phyloP scores from a whole-genome alignment of 306 rosid species.

The Medicago truncatula region MtrunA17r5.0-ANR NC_053042.1:20575001-20575500 shows the following conservation, averaged over 20 bases:
- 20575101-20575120: constrained; percentile 89
- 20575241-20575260: constrained; percentile 85
- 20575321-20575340: constrained; percentile 42
- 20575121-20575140: constrained; percentile 85
- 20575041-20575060: constrained; percentile 28
- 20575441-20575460: too few species aligned
- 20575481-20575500: constrained; percentile 36
- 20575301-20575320: constrained; percentile 60
- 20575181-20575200: constrained; percentile 4
- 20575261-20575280: constrained; percentile 72
- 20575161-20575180: constrained; percentile 16
- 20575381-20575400: constrained; percentile 91
- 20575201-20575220: constrained; percentile 58
- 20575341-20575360: constrained; percentile 40
- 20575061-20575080: constrained; percentile 29
- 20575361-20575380: constrained; percentile 52
- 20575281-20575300: constrained; percentile 83
- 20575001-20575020: constrained; percentile 59
- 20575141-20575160: constrained; percentile 57
- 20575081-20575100: background rate
- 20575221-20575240: constrained; percentile 89
- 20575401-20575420: constrained; percentile 41
- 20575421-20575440: too few species aligned
- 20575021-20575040: background rate
- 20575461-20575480: constrained; percentile 24